phyloP scores from a whole-genome alignment of 768 basidiomycete genomes.

The Hortiboletus flavorubellus region DNA sequence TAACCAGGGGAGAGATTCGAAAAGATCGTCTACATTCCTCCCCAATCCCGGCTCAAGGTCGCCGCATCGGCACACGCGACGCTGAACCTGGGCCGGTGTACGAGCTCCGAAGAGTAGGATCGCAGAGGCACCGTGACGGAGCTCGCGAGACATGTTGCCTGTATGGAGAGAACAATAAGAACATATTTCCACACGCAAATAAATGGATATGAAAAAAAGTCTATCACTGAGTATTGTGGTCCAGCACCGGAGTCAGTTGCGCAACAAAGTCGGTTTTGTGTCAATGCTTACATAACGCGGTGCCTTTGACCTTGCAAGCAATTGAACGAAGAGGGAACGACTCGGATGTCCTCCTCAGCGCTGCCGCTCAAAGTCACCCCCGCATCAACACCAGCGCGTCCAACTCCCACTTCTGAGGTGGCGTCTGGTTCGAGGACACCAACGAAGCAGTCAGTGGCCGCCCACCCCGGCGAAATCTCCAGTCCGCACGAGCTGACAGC shows the following conservation, averaged over 20 bases:
- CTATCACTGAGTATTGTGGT: not conserved
- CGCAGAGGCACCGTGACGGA: constrained; percentile 1
- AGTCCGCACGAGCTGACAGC: constrained; percentile 94
- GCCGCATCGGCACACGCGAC: constrained; percentile 25
- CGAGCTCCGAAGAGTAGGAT: not conserved
- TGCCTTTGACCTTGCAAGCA: not conserved
- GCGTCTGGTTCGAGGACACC: constrained; percentile 38
- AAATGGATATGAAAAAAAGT: not conserved
- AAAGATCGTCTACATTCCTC: constrained; percentile 11
- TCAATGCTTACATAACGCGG: constrained; percentile 12
- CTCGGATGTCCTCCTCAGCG: constrained; percentile 46
- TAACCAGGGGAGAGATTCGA: constrained; percentile 8
- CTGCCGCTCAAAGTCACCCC: constrained; percentile 65
- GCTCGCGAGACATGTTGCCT: not conserved
- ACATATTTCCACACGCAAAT: not conserved
- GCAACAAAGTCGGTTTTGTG: constrained; percentile 11
- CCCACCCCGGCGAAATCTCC: constrained; percentile 64
- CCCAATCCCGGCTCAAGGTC: constrained; percentile 11
- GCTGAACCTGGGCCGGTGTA: not conserved
- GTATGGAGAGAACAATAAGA: constrained; percentile 6
- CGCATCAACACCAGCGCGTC: constrained; percentile 50
- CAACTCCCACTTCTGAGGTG: constrained; percentile 17
- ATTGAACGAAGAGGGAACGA: constrained; percentile 1
- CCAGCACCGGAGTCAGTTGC: not conserved
- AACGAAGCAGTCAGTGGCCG: constrained; percentile 39